Base-by-base conservation (phyloP, 257 asterid genomes). In the Solanum bukasovii region DNA sequence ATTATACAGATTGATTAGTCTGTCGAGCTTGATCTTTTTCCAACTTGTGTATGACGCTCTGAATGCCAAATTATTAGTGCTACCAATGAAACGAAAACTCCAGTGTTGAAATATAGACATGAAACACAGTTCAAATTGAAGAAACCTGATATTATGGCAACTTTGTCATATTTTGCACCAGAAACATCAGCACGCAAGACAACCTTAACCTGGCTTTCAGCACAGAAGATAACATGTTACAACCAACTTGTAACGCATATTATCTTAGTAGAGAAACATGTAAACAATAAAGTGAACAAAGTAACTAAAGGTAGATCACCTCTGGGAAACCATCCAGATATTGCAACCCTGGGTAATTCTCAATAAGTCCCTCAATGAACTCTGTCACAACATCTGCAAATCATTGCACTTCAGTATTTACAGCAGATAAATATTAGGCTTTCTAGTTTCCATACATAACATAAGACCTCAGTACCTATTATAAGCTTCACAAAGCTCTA, bases 291-390 rank as follows among this genome's bases (percentile, higher is more conserved):
- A 61, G 42, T 82, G 44, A 82, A 82, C 42, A 82, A 82, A 82
- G 86, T 82, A 31, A 49, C 29, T 46, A 25, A 68, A 86, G 56
- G 49, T 21, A 63, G 87, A 71, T 92, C 90, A 95, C 99, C 88
- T 94, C 93, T 33, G 99, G 99, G 84, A 97, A 97, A 37, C 99
- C 99, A 89, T 97, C 98, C 97, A 97, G 92, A 90, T 95, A 96
- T 91, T 97, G 99, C 95, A 97, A 92, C 25, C 96, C 98, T 23
- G 98, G 98, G 90, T 93, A 97, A 84, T 98, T 96, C 91, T 97
- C 99, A 84, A 94, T 98, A 87, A 97, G 90, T 34, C 99, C 99
- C 92, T 96, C 99, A 40, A 97, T 97, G 91, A 95, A 95, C 96
- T 97, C 99, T 9, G 94, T 97, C 91, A 95, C 99, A 23, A 94